Base-by-base conservation (phyloP, 176 grass and related monocot genomes). In the Hordeum marinum region DNA sequence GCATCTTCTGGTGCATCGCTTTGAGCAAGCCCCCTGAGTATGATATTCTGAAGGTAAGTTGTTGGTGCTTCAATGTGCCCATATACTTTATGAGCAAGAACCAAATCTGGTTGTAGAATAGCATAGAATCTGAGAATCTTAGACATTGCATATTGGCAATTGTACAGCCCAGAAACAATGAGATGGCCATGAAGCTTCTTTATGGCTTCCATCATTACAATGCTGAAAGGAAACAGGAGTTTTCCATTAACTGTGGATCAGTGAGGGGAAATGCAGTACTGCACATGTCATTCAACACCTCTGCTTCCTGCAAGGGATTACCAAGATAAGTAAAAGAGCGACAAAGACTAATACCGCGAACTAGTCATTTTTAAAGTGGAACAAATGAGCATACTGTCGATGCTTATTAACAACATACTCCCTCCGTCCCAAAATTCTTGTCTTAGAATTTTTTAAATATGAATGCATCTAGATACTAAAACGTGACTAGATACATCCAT, bases 51-150 rank as follows among this genome's bases (percentile, higher is more conserved):
- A 41, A 90, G 4, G 89, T 77, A 89, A 74, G 78, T 80, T 75
- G 81, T 85, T 32, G 91, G 87, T 55, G 61, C 46, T 73, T 85
- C 70, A 37, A 96, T 85, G 50, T 91, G 86, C 26, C 79, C 84
- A 74, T 89, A 92, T 26, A 87, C 42, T 67, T 70, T 65, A 34
- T 50, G 37, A 50, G 91, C 87, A 75, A 45, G 8, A 78, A 43
- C 37, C 52, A 96, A 35, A 78, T 91, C 71, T 72, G 78, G 57
- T 43, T 77, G 81, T 40, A 68, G 62, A 52, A 90, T 63, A 58
- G 68, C 84, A 77, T 91, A 96, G 25, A 21, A 89, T 85, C 45
- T 80, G 87, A 92, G 80, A 83, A 94, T 87, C 66, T 77, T 84
- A 24, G 64, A 78, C 43, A 96, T 66, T 55, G 29, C 68, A 77